Evolutionary conservation across 2,329 filamentous ascomycete genomes (phyloP), one percentile per base, ranked within the genome.

Genomic region (Westerdykella ornata): DNA sequence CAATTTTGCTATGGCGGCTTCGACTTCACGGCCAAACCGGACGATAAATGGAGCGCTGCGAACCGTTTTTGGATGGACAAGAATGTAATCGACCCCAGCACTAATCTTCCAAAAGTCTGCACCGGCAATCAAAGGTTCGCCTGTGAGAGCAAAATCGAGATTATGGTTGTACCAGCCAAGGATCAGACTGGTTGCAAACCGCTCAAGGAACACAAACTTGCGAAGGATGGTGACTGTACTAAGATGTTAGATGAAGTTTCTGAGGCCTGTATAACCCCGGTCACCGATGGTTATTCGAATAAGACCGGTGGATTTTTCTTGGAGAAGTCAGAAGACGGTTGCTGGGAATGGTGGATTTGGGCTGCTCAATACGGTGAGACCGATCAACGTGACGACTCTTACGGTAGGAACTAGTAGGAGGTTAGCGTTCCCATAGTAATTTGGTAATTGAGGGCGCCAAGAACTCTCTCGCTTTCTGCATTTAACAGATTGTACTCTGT

Each of bases 331-430:
- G 14, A 15, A 3, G 17, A 15, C 17, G 31, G 31, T 16, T 33
- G 31, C 31, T 33, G 31, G 31, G 31, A 33, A 16, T 33, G 31
- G 31, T 33, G 31, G 31, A 33, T 33, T 33, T 33, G 31, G 31
- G 31, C 3, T 18, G 14, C 2, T 33, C 4, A 5, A 3, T 13
- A 12, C 14, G 14, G n/a, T n/a, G n/a, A n/a, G n/a, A n/a, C n/a
- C n/a, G n/a, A n/a, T n/a, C n/a, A n/a, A n/a, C n/a, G n/a, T n/a
- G n/a, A n/a, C n/a, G n/a, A n/a, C n/a, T n/a, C n/a, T n/a, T n/a
- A n/a, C n/a, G n/a, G n/a, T n/a, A n/a, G n/a, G n/a, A n/a, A n/a
- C n/a, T n/a, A n/a, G n/a, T n/a, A n/a, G n/a, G n/a, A n/a, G n/a
- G n/a, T n/a, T n/a, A n/a, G n/a, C n/a, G n/a, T n/a, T n/a, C n/a